Percentiles rank a stretch among this genome's conserved stretches.
Conservation (phyloP, 495 filamentous ascomycete genomes). For the Xylona heveae region DNA sequence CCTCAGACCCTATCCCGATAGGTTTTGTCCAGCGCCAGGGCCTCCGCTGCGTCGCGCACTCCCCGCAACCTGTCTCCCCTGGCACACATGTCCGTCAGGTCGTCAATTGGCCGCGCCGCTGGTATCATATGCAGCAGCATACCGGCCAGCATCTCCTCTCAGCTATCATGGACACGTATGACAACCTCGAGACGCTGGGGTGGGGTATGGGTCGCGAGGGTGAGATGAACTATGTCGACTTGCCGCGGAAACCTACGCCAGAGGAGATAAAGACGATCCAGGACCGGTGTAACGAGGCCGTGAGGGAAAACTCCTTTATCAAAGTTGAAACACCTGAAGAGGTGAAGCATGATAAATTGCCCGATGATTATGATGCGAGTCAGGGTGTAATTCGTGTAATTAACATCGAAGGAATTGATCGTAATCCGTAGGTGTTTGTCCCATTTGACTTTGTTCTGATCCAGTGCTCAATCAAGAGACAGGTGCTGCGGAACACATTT, state of each 20-base stretch:
- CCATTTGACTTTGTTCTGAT: no score
- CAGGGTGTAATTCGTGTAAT: background rate
- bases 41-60: no score
- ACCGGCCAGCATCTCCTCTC: conserved; percentile 1
- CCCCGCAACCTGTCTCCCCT: background rate
- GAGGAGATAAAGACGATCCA: background rate
- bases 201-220: background rate
- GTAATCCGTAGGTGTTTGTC: background rate
- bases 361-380: background rate
- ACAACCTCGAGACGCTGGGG: background rate
- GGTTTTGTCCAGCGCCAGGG: no score
- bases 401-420: background rate
- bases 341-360: background rate
- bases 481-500: background rate
- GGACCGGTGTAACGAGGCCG: background rate
- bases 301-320: background rate
- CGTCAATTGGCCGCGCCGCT: background rate
- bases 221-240: background rate
- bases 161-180: background rate
- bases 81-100: background rate
- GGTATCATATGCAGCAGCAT: background rate
- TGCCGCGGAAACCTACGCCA: background rate
- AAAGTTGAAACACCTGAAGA: background rate
- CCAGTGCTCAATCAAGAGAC: no score
- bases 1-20: no score